Evolutionary conservation across 176 grass and related monocot genomes (phyloP).

Genomic region (Musa beccarii): DNA sequence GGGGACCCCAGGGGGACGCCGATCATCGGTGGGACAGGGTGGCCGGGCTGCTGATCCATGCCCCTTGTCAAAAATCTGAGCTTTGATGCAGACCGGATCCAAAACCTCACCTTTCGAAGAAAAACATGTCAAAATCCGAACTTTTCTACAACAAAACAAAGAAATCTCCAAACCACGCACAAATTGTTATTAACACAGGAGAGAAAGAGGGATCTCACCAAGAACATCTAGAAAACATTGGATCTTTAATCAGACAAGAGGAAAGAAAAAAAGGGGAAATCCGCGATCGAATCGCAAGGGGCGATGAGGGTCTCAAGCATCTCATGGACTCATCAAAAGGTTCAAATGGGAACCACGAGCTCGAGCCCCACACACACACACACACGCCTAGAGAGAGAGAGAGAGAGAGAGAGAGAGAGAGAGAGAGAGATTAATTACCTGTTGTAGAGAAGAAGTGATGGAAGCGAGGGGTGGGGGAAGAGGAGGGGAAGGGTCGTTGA

Average conservation of each 20-base stretch:
- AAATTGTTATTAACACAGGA: background rate
- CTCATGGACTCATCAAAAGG: no score
- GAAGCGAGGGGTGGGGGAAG: no score
- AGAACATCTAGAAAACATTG: background rate
- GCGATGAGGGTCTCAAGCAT: no score
- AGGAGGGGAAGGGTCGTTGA: no score
- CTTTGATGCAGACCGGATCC: background rate
- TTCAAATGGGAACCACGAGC: no score
- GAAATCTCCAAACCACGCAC: background rate
- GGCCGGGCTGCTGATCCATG: background rate
- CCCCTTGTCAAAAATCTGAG: background rate
- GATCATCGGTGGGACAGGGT: background rate
- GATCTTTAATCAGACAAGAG: background rate
- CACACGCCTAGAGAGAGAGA: no score
- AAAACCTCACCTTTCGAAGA: background rate
- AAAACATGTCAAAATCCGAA: background rate
- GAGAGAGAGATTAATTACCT: no score
- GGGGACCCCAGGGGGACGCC: background rate
- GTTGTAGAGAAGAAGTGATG: no score
- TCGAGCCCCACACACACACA: no score
- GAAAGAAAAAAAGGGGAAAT: background rate
- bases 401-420: no score
- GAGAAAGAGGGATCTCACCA: background rate
- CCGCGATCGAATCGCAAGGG: no score
- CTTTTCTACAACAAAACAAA: background rate